Conservation (phyloP, 164 flowering plant genomes). For the Macadamia tetraphylla region DNA sequence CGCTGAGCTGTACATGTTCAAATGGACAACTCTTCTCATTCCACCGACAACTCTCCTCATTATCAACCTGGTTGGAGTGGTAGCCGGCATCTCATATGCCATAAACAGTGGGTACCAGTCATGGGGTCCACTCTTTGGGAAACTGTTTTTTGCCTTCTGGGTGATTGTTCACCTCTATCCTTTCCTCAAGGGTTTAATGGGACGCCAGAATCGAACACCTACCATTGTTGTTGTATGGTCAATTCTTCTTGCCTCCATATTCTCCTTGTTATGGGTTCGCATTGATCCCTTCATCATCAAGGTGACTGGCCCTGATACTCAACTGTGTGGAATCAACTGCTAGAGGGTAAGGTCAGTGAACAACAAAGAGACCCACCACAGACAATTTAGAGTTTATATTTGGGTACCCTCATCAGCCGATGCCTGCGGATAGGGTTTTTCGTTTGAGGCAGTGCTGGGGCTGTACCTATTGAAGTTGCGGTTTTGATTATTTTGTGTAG, state of each 20-base stretch:
- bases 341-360: constrained; percentile 5
- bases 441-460: neutral
- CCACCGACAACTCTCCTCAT: constrained; percentile 33
- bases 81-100: constrained; percentile 29
- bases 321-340: constrained; percentile 29
- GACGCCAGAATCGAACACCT: constrained; percentile 33
- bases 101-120: constrained; percentile 28
- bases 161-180: constrained; percentile 36
- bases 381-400: neutral
- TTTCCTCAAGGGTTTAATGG: constrained; percentile 34
- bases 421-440: neutral
- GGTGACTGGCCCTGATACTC: constrained; percentile 22
- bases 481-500: neutral
- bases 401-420: neutral
- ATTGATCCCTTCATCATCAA: constrained; percentile 28
- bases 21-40: constrained; percentile 30
- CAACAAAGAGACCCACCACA: neutral
- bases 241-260: constrained; percentile 32
- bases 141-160: constrained; percentile 34
- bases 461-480: neutral
- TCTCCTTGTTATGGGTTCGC: constrained; percentile 33
- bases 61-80: constrained; percentile 26
- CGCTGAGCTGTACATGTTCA: constrained; percentile 28
- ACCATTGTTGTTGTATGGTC: constrained; percentile 32
- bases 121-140: constrained; percentile 34